Base-by-base conservation (phyloP, 1,139 yeast genomes). In the Yamadazyma diospyri region DNA sequence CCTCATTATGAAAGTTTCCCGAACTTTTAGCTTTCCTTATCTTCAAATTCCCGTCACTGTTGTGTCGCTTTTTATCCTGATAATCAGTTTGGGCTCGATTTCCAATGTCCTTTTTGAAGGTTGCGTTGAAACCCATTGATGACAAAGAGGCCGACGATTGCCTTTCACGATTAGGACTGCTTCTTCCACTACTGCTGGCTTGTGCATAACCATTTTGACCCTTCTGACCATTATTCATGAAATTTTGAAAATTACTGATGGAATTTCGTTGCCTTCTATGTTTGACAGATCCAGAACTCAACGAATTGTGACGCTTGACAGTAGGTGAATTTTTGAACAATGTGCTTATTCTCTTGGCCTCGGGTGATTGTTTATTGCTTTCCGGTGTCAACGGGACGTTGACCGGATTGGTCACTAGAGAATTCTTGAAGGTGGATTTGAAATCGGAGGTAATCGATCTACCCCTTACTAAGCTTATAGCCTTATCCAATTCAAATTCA, bases 401-500 rank as follows among this genome's bases (percentile, higher is more conserved):
- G 3, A 33, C 34, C 4, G 34, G 33, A 31, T 34, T 30, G 2
- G 28, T 25, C 4, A 32, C 40, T 6, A 34, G 12, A 2, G 40
- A 36, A 20, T 32, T 36, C 12, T 25, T 26, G 21, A 31, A 30
- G 7, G 36, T 26, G 25, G 33, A 38, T 29, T 53, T 53, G 32
- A 46, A 51, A 2, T 58, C 52, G 0, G 63, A 53, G 0, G 69
- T 57, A 7, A 85, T 74, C 21, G 85, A 64, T 37, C 87, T 64
- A 4, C 94, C 81, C 41, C 92, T 70, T 36, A 88, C 58, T 7
- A 61, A 53, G 15, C 80, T 69, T 5, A 89, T 87, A 4, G 94
- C 84, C 40, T 73, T 75, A 57, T 89, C 97, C 28, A 92, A 61
- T 0, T 89, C 85, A 56, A 89, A 81, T 50, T 92, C 98, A 25